phyloP scores from a whole-genome alignment of 2,329 filamentous ascomycete genomes.

The Aspergillus sp. region DNA sequence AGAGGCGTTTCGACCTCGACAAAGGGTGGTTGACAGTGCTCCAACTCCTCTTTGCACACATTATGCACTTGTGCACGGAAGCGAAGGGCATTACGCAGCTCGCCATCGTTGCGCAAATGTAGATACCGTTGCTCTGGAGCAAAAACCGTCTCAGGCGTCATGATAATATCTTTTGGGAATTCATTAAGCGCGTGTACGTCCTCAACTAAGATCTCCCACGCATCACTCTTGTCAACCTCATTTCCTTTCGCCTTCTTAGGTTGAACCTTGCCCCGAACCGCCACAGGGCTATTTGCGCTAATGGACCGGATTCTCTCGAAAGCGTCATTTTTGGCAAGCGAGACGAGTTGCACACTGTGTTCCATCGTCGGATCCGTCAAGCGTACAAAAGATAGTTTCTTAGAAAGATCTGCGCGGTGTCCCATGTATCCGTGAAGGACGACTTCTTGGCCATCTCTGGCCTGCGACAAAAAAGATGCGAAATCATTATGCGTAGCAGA shows the following conservation, averaged over 20 bases:
- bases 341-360: constrained; percentile 44
- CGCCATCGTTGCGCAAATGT: constrained; percentile 67
- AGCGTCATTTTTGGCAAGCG: constrained; percentile 29
- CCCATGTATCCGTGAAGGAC: constrained; percentile 64
- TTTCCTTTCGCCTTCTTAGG: constrained; percentile 28
- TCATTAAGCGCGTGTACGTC: constrained; percentile 61
- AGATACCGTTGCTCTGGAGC: constrained; percentile 68
- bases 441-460: constrained; percentile 35
- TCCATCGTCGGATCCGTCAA: constrained; percentile 39
- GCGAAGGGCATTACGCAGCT: constrained; percentile 58
- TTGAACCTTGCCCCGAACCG: constrained; percentile 44
- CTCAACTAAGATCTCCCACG: constrained; percentile 54
- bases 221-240: constrained; percentile 19
- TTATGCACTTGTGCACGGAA: constrained; percentile 58
- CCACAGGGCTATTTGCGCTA: constrained; percentile 47
- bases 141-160: constrained; percentile 66
- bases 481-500: constrained; percentile 34
- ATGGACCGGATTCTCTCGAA: constrained; percentile 39
- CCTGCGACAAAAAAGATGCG: constrained; percentile 24
- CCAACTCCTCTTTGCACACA: constrained; percentile 48
- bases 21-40: constrained; percentile 48
- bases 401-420: constrained; percentile 58
- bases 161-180: constrained; percentile 67
- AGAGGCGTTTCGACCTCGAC: constrained; percentile 83
- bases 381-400: constrained; percentile 63